Conservation (phyloP, 2,329 filamentous ascomycete genomes). For the Bimuria novae-zelandiae region DNA sequence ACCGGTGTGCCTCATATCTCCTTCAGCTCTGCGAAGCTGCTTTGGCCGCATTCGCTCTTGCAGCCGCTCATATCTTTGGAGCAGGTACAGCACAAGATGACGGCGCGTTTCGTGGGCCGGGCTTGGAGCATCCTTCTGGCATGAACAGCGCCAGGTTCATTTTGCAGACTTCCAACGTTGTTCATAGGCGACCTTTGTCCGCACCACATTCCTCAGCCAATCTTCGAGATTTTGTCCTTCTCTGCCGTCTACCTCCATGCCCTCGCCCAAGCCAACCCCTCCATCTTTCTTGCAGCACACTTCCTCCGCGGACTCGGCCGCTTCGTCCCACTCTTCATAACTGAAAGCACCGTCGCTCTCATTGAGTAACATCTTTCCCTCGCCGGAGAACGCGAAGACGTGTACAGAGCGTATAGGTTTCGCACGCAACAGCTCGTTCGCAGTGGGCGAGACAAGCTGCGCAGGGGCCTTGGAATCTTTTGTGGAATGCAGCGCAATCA, state of each 20-base stretch:
- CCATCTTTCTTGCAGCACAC: constrained; percentile 63
- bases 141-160: no score
- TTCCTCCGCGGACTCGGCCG: constrained; percentile 66
- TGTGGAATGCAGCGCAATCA: constrained; percentile 76
- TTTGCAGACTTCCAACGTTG: constrained; percentile 48
- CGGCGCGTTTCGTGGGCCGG: no score
- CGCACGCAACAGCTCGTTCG: constrained; percentile 64
- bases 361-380: constrained; percentile 72
- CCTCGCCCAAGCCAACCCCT: constrained; percentile 40
- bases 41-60: neutral
- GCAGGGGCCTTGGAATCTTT: constrained; percentile 61
- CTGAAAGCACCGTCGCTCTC: constrained; percentile 84
- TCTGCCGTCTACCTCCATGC: constrained; percentile 47
- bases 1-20: no score
- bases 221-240: constrained; percentile 37
- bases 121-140: no score
- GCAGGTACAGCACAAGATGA: neutral
- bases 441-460: constrained; percentile 59
- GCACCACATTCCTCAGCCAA: constrained; percentile 49
- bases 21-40: no score
- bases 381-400: constrained; percentile 73
- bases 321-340: constrained; percentile 73
- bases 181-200: constrained; percentile 46
- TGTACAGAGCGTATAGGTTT: constrained; percentile 81
- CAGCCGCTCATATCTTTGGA: neutral